Evolutionary conservation across 2,329 filamentous ascomycete species (phyloP).

Genomic region (Alternaria angustiovoidea): DNA sequence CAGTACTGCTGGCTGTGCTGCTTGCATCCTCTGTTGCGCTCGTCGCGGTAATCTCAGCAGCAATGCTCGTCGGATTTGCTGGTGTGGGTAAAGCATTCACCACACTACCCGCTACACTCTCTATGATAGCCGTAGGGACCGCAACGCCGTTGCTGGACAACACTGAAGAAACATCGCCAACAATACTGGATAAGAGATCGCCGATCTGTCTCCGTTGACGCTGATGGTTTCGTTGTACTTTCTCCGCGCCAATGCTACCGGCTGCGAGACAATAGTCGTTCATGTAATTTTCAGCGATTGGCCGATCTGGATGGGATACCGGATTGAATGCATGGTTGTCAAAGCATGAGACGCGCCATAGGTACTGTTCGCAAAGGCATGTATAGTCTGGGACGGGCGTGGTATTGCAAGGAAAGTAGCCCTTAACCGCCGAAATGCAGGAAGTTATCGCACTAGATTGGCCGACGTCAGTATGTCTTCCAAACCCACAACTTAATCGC

Average conservation of each 20-base stretch:
- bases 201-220: constrained; percentile 19
- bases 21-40: background rate
- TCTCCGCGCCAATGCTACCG: constrained; percentile 9
- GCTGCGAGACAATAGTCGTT: constrained; percentile 15
- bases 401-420: constrained; percentile 14
- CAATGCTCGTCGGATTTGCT: constrained; percentile 5
- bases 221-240: constrained; percentile 9
- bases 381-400: constrained; percentile 2
- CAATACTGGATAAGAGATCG: constrained; percentile 18
- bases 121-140: constrained; percentile 9
- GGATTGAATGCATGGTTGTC: constrained; percentile 17
- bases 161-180: constrained; percentile 17
- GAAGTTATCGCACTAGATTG: constrained; percentile 12
- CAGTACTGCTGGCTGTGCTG: constrained; percentile 1
- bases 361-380: constrained; percentile 24
- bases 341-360: constrained; percentile 23
- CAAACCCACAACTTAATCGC: background rate
- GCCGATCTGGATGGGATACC: constrained; percentile 4
- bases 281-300: background rate
- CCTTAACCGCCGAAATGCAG: constrained; percentile 11
- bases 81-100: constrained; percentile 3
- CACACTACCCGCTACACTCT: constrained; percentile 7
- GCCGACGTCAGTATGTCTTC: background rate
- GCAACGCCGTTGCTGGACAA: constrained; percentile 12
- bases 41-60: constrained; percentile 1